Base-by-base conservation (phyloP, 768 basidiomycete genomes). In the Tephrocybe sp. region DNA sequence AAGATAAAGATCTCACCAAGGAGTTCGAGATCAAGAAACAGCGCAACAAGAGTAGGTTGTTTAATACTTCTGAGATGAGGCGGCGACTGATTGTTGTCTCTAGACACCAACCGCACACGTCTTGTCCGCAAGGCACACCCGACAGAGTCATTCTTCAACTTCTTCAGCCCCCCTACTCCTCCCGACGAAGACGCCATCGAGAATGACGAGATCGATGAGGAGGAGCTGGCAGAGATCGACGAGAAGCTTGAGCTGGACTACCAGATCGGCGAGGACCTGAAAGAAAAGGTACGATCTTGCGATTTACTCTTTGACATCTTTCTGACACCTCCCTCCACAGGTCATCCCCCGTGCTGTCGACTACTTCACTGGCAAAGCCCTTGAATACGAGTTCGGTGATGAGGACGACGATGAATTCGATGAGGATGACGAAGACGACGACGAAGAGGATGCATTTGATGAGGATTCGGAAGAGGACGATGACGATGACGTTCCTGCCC, bases 11-110 rank as follows among this genome's bases (percentile, higher is more conserved):
- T 72, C 78, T 99, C 51, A 99, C 96, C 45, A 92, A 93, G 74
- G 90, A 91, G 73, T 89, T 92, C 61, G 96, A 98, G 75, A 95
- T 98, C 69, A 97, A 96, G 81, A 98, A 97, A 78, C 96, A 98
- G 73, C 78, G 96, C 63, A 99, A 99, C 75, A 99, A 98, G 81
- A 94, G 95, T 97, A 62, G 49, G 82, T 72, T 49, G 4, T 17
- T 13, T 23, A 38, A 58, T 40, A 48, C 9, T 26, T 45, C 44
- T 41, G 11, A 39, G 19, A 34, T 23, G 26, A 26, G 4, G 26
- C 14, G 34, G 48, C 48, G 36, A 33, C 38, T 51, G 36, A 52
- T 45, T 43, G 10, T 9, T 40, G 49, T 11, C 35, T 26, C 41
- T 60, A 91, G 89, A 87, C 65, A 92, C 89, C 22, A 90, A 92